A percentile compares a stretch with the other conserved stretches of the same genome.
phyloP scores from a whole-genome alignment of 2,329 filamentous ascomycete species.

The Colletotrichum sp. region DNA sequence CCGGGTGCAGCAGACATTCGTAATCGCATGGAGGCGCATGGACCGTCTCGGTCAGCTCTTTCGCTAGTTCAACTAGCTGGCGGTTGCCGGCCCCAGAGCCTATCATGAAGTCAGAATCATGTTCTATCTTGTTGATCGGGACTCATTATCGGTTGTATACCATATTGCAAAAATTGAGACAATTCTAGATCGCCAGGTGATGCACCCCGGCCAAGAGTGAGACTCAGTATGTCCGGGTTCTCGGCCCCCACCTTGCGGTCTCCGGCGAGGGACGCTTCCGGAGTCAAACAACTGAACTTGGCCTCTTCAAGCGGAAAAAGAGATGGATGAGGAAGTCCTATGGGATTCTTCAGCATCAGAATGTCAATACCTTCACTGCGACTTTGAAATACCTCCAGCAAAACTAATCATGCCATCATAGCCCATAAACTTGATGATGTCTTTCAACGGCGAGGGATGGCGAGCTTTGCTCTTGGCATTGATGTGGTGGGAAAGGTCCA shows the following conservation, averaged over 20 bases:
- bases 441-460: conserved; percentile 35
- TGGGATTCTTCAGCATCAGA: background rate
- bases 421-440: conserved; percentile 37
- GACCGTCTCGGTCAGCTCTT: conserved; percentile 24
- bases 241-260: background rate
- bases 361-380: background rate
- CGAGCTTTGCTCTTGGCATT: conserved; percentile 31
- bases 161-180: background rate
- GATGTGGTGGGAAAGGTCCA: conserved; percentile 35
- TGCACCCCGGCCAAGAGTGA: background rate
- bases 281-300: conserved; percentile 14
- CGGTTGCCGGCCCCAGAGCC: conserved; percentile 21
- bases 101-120: background rate
- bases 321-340: conserved; percentile 32
- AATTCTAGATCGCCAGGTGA: background rate
- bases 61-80: conserved; percentile 17
- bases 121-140: background rate
- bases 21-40: conserved; percentile 25
- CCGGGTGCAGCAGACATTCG: conserved; percentile 29
- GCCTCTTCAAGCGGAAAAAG: conserved; percentile 28
- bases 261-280: background rate
- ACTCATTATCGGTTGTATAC: background rate
- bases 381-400: conserved; percentile 26
- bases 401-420: conserved; percentile 37
- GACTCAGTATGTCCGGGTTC: background rate